Evolutionary conservation across 1,139 yeast species (phyloP).

Genomic region (Maudiozyma humilis): DNA sequence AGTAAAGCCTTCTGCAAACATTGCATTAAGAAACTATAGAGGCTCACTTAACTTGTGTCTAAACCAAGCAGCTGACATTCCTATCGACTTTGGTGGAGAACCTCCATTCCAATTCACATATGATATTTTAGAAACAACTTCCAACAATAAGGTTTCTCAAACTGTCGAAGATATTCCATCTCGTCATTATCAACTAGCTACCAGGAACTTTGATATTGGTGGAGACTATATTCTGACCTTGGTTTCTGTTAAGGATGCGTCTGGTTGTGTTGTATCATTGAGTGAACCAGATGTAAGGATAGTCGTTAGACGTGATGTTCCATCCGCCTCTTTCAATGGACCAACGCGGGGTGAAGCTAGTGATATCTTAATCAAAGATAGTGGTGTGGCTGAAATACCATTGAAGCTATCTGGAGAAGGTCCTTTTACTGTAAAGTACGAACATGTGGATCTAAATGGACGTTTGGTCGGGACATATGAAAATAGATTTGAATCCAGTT

Average conservation of each 20-base stretch:
- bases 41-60: conserved; percentile 35
- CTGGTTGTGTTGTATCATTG: conserved; percentile 66
- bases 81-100: conserved; percentile 61
- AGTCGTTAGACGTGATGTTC: conserved; percentile 59
- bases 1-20: conserved; percentile 37
- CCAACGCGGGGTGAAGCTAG: conserved; percentile 27
- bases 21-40: conserved; percentile 23
- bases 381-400: conserved; percentile 52
- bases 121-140: conserved; percentile 50
- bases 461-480: conserved; percentile 22
- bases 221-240: conserved; percentile 62
- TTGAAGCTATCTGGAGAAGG: conserved; percentile 46
- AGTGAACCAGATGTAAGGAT: conserved; percentile 51
- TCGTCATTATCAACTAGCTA: conserved; percentile 37
- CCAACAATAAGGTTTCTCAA: conserved; percentile 38
- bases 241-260: conserved; percentile 58
- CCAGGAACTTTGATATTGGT: conserved; percentile 53
- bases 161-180: conserved; percentile 38
- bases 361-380: conserved; percentile 47
- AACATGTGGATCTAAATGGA: conserved; percentile 31
- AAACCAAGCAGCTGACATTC: conserved; percentile 41
- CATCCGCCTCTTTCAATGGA: conserved; percentile 44
- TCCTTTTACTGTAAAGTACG: conserved; percentile 42
- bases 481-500: conserved; percentile 31
- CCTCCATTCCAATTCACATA: conserved; percentile 69